Evolutionary conservation across 176 grass and related monocot species (phyloP).

Genomic region (Triticum aestivum): IWGSC_CS_RefSeq_v2.1 NC_057806.1:611042733-611043232

Average conservation of each 20-base stretch:
- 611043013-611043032: conserved; percentile 79
- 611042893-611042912: conserved; percentile 93
- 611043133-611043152: conserved; percentile 2
- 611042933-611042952: conserved; percentile 70
- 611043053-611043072: conserved; percentile 63
- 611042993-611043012: conserved; percentile 53
- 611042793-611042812: conserved; percentile 93
- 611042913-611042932: conserved; percentile 85
- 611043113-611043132: not conserved
- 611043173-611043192: not conserved
- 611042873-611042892: conserved; percentile 58
- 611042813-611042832: conserved; percentile 85
- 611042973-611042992: conserved; percentile 89
- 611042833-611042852: conserved; percentile 84
- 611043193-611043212: not conserved
- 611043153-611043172: not conserved
- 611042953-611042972: conserved; percentile 89
- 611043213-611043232: not conserved
- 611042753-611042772: conserved; percentile 46
- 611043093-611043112: not conserved
- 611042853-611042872: conserved; percentile 58
- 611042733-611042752: conserved; percentile 15
- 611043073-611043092: not conserved
- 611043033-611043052: conserved; percentile 79
- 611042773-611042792: conserved; percentile 89